Base-by-base conservation (phyloP, 108 stramenopile genomes). In the Parietichytrium sp. region DNA sequence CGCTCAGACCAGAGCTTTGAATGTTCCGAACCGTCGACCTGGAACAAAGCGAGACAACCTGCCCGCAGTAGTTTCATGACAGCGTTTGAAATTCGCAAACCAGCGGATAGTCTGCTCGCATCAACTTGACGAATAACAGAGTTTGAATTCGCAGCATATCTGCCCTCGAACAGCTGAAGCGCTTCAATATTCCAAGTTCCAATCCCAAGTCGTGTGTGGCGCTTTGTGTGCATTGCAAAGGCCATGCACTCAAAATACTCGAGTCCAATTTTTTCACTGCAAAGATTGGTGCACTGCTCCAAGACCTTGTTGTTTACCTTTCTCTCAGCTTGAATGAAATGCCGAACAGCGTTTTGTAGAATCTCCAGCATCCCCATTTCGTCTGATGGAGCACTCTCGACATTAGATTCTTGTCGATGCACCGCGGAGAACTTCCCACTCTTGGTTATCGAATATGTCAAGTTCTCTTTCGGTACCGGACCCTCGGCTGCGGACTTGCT, bases 171-270 rank as follows among this genome's bases (percentile, higher is more conserved):
- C 38, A 7, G 10, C 13, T 16, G 18, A 8, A 72, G 3, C 10
- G 61, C 61, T 27, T 72, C 61, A 6, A 42, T 10, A 25, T 42
- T 45, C 61, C 61, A 72, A 10, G 25, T 20, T 7, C 61, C 61
- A 7, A 72, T 33, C 15, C 38, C 61, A 6, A 33, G 61, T 0
- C 61, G 29, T n/a, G 20, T 72, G 16, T 45, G 61, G 0, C 61
- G 61, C 38, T 45, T 33, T 1, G 45, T 10, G 61, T 72, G 61
- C 10, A 72, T 33, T 0, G 42, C 20, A 25, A 72, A 42, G 6
- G 61, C 61, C 61, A 72, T 72, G 33, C 61, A 72, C 45, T 72
- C 61, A n/a, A 72, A n/a, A 25, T 45, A 72, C 6, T 33, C 18
- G 38, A 45, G 61, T 6, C 61, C 61, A 33, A 45, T 42, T 2